phyloP scores from a whole-genome alignment of 345 rosid genomes.

The Acer negundo region DNA sequence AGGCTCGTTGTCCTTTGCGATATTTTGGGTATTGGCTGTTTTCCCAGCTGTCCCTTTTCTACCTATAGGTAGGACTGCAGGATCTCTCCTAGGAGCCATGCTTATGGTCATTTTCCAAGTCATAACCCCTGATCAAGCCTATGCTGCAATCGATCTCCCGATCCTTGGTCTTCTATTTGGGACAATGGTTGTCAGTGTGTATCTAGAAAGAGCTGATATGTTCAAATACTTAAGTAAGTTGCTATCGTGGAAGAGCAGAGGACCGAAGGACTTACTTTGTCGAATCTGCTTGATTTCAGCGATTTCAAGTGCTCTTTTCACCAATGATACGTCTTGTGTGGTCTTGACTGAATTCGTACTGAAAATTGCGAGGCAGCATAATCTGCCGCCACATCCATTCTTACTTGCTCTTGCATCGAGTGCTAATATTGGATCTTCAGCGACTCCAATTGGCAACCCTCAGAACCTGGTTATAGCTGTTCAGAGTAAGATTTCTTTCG shows the following conservation, averaged over 20 bases:
- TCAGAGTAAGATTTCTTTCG: constrained; percentile 63
- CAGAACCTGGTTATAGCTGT: constrained; percentile 84
- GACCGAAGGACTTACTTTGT: constrained; percentile 69
- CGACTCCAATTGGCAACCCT: constrained; percentile 90
- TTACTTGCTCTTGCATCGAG: constrained; percentile 82
- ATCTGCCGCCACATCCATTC: constrained; percentile 79
- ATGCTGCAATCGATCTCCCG: constrained; percentile 78
- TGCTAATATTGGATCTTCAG: constrained; percentile 85
- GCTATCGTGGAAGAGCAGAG: constrained; percentile 70
- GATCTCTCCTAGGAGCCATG: constrained; percentile 80
- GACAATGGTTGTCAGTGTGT: constrained; percentile 81
- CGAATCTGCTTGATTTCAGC: constrained; percentile 76
- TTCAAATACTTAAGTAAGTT: constrained; percentile 73
- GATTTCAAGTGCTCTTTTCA: constrained; percentile 78
- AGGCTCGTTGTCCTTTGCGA: constrained; percentile 68
- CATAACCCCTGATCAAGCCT: constrained; percentile 71
- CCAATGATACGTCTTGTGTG: constrained; percentile 84
- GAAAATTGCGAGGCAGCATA: constrained; percentile 77
- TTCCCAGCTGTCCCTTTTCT: constrained; percentile 76
- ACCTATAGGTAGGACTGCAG: constrained; percentile 90
- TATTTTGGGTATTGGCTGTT: constrained; percentile 85
- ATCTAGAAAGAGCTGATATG: constrained; percentile 84
- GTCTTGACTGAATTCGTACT: constrained; percentile 78
- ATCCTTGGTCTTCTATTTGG: constrained; percentile 89
- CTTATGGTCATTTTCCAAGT: constrained; percentile 83